Conservation (phyloP, 306 rosid genomes). For the Castanea crenata region DNA sequence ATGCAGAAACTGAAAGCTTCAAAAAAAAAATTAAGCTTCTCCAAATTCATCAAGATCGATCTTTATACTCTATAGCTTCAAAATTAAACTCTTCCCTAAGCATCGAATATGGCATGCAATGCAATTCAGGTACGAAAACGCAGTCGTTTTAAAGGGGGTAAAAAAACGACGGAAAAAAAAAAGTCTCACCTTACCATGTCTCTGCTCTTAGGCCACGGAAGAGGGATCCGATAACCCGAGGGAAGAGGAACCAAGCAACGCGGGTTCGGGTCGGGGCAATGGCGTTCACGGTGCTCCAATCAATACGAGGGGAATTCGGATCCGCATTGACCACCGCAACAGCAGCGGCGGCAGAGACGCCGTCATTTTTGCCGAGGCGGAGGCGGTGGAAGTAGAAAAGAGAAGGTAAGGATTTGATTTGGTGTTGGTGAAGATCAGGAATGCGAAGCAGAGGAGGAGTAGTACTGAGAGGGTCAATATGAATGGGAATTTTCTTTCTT, state of each 20-base stretch:
- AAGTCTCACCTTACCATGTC: constrained; percentile 93
- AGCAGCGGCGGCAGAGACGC: not conserved
- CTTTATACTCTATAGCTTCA: too few relatives aligned
- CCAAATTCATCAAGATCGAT: too few relatives aligned
- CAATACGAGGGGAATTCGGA: not conserved
- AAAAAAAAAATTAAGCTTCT: too few relatives aligned
- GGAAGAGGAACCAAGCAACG: constrained; percentile 75
- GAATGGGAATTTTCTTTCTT: constrained; percentile 61
- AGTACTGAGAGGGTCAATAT: constrained; percentile 46
- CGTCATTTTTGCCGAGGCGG: not conserved
- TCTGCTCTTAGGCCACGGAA: constrained; percentile 95
- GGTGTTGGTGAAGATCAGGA: constrained; percentile 56
- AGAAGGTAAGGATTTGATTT: constrained; percentile 31
- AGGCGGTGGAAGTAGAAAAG: constrained; percentile 17
- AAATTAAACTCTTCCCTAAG: too few relatives aligned
- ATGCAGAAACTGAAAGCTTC: too few relatives aligned
- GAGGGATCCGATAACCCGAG: constrained; percentile 56
- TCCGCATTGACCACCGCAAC: not conserved
- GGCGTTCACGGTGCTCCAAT: constrained; percentile 92
- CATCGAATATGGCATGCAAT: too few relatives aligned
- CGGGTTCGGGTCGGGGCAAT: constrained; percentile 57
- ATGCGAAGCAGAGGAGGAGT: constrained; percentile 38
- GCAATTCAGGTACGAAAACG: too few relatives aligned
- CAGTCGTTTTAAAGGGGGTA: too few relatives aligned
- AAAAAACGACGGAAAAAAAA: constrained; percentile 6